Evolutionary conservation across 345 rosid species (phyloP).

Genomic region (Eucalyptus sp.): DNA sequence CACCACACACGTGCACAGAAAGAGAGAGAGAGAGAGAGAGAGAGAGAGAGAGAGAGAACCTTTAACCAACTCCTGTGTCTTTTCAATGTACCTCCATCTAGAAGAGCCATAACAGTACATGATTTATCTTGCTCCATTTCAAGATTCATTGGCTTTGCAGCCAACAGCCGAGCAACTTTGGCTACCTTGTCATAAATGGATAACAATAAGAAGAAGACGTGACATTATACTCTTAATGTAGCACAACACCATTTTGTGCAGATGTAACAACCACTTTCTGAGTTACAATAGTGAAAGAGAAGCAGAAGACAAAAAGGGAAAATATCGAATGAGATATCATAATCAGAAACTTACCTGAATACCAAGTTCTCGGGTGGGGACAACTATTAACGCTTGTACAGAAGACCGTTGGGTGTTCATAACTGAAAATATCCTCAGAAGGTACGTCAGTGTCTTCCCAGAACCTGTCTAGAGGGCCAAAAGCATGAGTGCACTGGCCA

Average conservation of each 20-base stretch:
- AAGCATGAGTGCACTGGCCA: background rate
- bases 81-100: slow-evolving; percentile 76
- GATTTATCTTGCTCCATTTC: slow-evolving; percentile 29
- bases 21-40: background rate
- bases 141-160: slow-evolving; percentile 38
- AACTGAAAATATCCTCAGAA: slow-evolving; percentile 49
- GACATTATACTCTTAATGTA: background rate
- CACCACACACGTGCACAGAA: background rate
- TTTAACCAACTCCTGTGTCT: slow-evolving; percentile 92
- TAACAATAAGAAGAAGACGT: background rate
- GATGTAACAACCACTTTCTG: background rate
- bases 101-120: slow-evolving; percentile 75
- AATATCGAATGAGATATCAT: background rate
- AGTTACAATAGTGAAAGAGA: background rate
- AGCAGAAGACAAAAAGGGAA: background rate
- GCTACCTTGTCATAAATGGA: slow-evolving; percentile 32
- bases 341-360: slow-evolving; percentile 49
- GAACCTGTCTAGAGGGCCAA: slow-evolving; percentile 68
- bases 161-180: slow-evolving; percentile 72
- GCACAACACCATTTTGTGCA: background rate
- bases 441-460: slow-evolving; percentile 82
- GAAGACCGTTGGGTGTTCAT: slow-evolving; percentile 56
- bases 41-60: slow-evolving; percentile 15
- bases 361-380: slow-evolving; percentile 85
- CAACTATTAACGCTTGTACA: slow-evolving; percentile 76